Percentiles rank a stretch among this genome's conserved stretches.
phyloP scores from a whole-genome alignment of 257 asterid species.

The Solanum habrochaites region DNA sequence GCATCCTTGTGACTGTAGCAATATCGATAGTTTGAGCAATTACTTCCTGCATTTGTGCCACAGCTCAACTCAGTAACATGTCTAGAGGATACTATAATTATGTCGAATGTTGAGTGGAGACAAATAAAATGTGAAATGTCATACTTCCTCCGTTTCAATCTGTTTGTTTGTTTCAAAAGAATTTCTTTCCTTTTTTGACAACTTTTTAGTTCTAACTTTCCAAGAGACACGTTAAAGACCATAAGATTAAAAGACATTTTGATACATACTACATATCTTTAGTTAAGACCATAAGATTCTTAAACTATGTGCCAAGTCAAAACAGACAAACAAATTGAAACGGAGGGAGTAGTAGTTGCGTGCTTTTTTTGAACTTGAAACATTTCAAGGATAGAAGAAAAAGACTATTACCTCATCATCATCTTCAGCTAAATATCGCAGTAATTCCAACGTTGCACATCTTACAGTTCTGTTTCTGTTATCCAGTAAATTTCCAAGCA shows the following conservation, averaged over 20 bases:
- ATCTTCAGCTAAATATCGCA: constrained; percentile 50
- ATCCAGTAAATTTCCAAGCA: constrained; percentile 42
- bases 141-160: background rate
- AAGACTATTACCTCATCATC: constrained; percentile 51
- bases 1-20: constrained; percentile 39
- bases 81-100: background rate
- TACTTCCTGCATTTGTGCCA: constrained; percentile 29
- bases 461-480: constrained; percentile 46
- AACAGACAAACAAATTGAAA: background rate
- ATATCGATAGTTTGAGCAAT: constrained; percentile 35
- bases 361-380: background rate
- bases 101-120: background rate
- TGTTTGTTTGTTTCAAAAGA: background rate
- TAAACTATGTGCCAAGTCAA: background rate
- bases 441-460: constrained; percentile 26
- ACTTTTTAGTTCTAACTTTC: no score
- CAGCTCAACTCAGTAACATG: background rate
- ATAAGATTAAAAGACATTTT: no score
- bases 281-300: background rate
- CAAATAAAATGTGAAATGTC: background rate
- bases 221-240: no score
- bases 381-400: background rate
- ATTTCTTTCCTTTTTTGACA: no score
- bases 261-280: no score
- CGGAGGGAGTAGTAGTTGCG: background rate